Evolutionary conservation across 2,329 filamentous ascomycete genomes (phyloP).

Genomic region (Cephalotrichum gorgonifer): DNA sequence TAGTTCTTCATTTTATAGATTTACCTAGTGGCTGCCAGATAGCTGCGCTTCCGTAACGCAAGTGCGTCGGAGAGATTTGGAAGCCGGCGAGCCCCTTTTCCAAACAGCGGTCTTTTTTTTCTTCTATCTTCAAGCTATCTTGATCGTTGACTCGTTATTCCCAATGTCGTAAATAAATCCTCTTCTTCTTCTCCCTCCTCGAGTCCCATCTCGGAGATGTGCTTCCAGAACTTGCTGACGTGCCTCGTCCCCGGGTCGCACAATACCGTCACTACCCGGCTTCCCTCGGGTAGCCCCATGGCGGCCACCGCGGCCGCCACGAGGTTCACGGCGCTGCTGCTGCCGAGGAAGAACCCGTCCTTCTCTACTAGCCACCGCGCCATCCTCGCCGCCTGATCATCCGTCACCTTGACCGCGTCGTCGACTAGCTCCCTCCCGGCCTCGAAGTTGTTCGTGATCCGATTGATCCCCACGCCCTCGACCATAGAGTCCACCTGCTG

Average conservation of each 20-base stretch:
- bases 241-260: slow-evolving; percentile 79
- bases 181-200: slow-evolving; percentile 42
- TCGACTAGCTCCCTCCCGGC: slow-evolving; percentile 77
- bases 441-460: slow-evolving; percentile 89
- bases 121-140: slow-evolving; percentile 6
- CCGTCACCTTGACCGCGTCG: slow-evolving; percentile 79
- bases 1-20: background rate
- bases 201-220: slow-evolving; percentile 56
- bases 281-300: slow-evolving; percentile 47
- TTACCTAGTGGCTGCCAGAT: background rate
- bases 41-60: background rate
- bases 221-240: slow-evolving; percentile 76
- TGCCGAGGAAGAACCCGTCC: slow-evolving; percentile 89
- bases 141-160: slow-evolving; percentile 20
- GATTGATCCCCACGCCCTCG: slow-evolving; percentile 91
- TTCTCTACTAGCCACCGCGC: slow-evolving; percentile 93
- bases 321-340: slow-evolving; percentile 95
- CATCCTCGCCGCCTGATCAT: slow-evolving; percentile 85
- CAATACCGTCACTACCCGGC: slow-evolving; percentile 69
- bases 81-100: too few relatives aligned
- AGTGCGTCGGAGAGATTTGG: too few relatives aligned
- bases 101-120: too few relatives aligned
- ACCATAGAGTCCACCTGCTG: slow-evolving; percentile 94
- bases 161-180: slow-evolving; percentile 41
- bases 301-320: slow-evolving; percentile 65